Base-by-base conservation (phyloP, 1,284 basidiomycete genomes). In the Pulveroboletus sp. region DNA sequence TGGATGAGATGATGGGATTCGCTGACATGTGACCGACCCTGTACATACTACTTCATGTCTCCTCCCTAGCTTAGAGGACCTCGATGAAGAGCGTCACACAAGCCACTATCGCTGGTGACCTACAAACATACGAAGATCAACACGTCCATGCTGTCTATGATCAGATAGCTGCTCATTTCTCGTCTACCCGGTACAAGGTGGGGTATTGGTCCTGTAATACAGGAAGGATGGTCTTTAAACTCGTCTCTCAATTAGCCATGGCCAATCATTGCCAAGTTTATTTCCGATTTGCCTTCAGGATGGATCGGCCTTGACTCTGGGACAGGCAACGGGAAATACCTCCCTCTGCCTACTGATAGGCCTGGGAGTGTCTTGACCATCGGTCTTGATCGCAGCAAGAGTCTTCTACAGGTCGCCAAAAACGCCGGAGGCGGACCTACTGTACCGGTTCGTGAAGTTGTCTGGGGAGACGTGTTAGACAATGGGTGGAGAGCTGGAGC, bases 311-410 rank as follows among this genome's bases (percentile, higher is more conserved):
- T 98, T 17, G 97, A 99, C 73, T 88, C 94, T 14, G 97, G 97
- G 10, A 96, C 94, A 20, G 97, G 97, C 0, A 99, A 99, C 64
- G 97, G 97, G 44, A 98, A 98, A 80, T 98, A 98, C 72, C 82
- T 99, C 2, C 85, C 88, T 4, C 75, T 91, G 22, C 86, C 82
- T 10, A 62, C 67, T 6, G 82, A 88, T 52, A 78, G 82, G 22
- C 82, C 79, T 14, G 81, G 82, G 10, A 77, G 76, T 43, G 71
- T 89, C 43, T 81, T 87, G 76, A 92, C 89, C 10, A 78, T 97
- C 39, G 94, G 93, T 1, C 76, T 96, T 28, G 95, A 98, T 73
- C 81, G 89, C 64, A 93, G 89, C 65, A 73, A 74, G 26, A 93
- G 89, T 54, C 74, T 98, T 49, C 77, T 97, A n/a, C 73, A 81